Evolutionary conservation across 78 protist species (phyloP).

Genomic region (Isochrysis galbana): DNA sequence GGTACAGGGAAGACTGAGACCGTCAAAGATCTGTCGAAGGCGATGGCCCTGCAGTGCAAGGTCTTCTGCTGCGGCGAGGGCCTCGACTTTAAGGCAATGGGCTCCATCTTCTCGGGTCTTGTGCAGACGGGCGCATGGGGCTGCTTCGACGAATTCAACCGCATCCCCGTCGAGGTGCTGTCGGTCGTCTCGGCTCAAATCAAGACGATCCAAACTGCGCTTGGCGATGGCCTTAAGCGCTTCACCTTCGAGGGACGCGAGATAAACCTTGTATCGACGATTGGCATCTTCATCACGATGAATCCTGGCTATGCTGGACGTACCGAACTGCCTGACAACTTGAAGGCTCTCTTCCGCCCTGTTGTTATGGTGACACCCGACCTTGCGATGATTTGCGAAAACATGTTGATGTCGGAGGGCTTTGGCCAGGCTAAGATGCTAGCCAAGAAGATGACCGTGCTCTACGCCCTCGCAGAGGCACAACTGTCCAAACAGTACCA

Average conservation of each 20-base stretch:
- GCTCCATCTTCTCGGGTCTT: slow-evolving; percentile 73
- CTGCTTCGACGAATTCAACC: slow-evolving; percentile 95
- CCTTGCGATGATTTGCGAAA: slow-evolving; percentile 78
- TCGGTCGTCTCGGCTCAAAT: slow-evolving; percentile 84
- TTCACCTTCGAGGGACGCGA: slow-evolving; percentile 66
- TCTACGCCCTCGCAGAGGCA: slow-evolving; percentile 79
- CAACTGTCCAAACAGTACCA: slow-evolving; percentile 90
- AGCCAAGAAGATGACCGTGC: slow-evolving; percentile 87
- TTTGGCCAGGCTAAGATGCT: slow-evolving; percentile 51
- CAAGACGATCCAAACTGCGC: slow-evolving; percentile 72
- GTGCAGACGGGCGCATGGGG: slow-evolving; percentile 93
- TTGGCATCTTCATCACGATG: slow-evolving; percentile 85
- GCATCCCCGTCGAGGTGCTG: slow-evolving; percentile 82
- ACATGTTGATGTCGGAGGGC: slow-evolving; percentile 89
- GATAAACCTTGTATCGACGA: slow-evolving; percentile 44
- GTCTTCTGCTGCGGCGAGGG: slow-evolving; percentile 91
- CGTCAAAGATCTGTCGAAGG: slow-evolving; percentile 88
- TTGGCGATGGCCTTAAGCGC: not conserved
- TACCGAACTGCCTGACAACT: slow-evolving; percentile 82
- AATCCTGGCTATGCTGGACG: slow-evolving; percentile 90
- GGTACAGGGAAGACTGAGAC: slow-evolving; percentile 98
- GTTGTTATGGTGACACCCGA: slow-evolving; percentile 87
- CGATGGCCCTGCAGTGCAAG: slow-evolving; percentile 71
- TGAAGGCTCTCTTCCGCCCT: slow-evolving; percentile 86
- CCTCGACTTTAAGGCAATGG: slow-evolving; percentile 84